Evolutionary conservation across 1,284 basidiomycete species (phyloP).

Genomic region (Vanrija sp.): DNA sequence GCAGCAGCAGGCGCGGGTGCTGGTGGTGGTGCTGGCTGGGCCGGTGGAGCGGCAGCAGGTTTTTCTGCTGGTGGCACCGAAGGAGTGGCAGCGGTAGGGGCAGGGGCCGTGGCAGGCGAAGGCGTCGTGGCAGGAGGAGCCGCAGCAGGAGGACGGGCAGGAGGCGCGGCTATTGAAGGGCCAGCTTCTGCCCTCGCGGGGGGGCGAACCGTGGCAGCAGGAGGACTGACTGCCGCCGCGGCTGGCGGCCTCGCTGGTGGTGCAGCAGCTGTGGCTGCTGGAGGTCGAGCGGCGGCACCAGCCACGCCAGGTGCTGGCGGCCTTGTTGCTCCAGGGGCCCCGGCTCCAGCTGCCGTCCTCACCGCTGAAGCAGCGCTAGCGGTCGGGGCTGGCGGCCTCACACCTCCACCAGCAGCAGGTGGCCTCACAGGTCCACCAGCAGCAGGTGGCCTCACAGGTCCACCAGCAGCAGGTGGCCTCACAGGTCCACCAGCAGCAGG

Average conservation of each 20-base stretch:
- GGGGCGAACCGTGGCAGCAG: not conserved
- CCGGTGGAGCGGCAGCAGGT: slow-evolving; percentile 1
- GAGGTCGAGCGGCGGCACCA: not conserved
- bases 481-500: not conserved
- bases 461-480: not conserved
- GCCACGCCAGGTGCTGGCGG: not conserved
- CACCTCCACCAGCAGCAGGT: not conserved
- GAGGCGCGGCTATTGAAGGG: not conserved
- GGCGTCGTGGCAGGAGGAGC: no score
- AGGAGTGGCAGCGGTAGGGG: not conserved
- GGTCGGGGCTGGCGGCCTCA: not conserved
- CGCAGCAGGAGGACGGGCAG: not conserved
- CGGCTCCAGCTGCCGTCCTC: not conserved
- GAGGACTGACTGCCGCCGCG: not conserved
- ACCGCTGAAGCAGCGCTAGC: not conserved
- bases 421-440: not conserved
- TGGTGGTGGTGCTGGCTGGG: not conserved
- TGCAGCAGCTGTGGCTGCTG: not conserved
- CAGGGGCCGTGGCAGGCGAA: not conserved
- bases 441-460: no score
- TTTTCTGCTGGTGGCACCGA: not conserved
- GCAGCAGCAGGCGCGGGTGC: not conserved
- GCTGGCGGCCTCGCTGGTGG: not conserved
- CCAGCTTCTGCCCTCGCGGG: not conserved
- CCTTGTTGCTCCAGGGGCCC: not conserved